Base-by-base conservation (phyloP, 148 eudicot species). In the Rhododendron simsii region DNA sequence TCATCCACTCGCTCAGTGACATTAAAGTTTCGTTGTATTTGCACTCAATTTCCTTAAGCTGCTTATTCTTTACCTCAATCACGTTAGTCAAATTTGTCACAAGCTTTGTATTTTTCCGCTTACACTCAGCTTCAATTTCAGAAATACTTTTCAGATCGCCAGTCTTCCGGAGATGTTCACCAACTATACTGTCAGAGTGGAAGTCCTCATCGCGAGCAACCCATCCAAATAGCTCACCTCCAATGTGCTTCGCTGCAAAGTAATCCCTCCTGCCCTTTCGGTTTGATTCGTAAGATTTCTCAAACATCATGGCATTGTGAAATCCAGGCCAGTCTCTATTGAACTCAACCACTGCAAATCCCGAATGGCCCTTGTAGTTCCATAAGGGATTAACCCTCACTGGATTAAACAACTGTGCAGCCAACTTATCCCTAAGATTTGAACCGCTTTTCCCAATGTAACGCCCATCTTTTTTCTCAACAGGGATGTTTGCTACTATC, bases 131-230 rank as follows among this genome's bases (percentile, higher is more conserved):
- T 45, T 89, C 87, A 81, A 94, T 18, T 5, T 91, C 93, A 21
- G 85, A 79, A 73, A 93, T 76, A 79, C 93, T 91, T 80, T 85
- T 91, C 67, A 92, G 75, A 88, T 92, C 92, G 26, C 92, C 91
- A 77, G 63, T 88, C 76, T 87, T 90, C 20, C 81, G 87, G 28
- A 95, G 92, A 86, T 91, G 87, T 28, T 92, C 91, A 18, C 96
- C 92, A 35, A 92, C 50, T 11, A 86, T 26, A 78, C 84, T 89
- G 6, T 61, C 14, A 1, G 87, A 84, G 73, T 81, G n/a, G 74
- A 84, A 95, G 45, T 95, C 98, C n/a, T 90, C 94, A 82, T 90
- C 92, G 53, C 93, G 87, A 15, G 94, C 95, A 80, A 93, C 84
- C 85, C 98, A 95, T 39, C 94, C 95, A 83, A 84, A 95, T 2